Conservation (phyloP, 495 filamentous ascomycete genomes). For the Penicillium pancosmium region DNA sequence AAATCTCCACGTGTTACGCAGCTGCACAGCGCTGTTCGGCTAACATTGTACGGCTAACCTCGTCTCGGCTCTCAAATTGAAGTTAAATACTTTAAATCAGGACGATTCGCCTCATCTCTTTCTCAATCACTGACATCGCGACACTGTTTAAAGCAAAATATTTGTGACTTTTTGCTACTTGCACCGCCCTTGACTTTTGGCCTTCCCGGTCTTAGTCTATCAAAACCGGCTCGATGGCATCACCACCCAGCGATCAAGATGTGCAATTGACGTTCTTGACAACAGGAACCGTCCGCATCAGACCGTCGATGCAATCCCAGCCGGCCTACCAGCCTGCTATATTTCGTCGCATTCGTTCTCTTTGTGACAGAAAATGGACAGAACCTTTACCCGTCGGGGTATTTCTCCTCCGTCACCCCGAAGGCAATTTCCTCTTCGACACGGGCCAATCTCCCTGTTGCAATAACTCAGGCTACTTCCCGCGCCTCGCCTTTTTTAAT, state of each 20-base stretch:
- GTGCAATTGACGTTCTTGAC: conserved; percentile 24
- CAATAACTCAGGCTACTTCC: conserved; percentile 31
- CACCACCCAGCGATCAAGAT: background rate
- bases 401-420: conserved; percentile 34
- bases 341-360: conserved; percentile 29
- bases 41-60: no score
- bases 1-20: no score
- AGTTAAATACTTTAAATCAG: no score
- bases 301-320: conserved; percentile 30
- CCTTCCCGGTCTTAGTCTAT: background rate
- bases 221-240: conserved; percentile 1
- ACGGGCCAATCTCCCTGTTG: conserved; percentile 34
- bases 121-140: no score
- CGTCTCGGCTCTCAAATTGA: no score
- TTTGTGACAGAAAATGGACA: conserved; percentile 29
- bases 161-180: background rate
- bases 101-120: no score
- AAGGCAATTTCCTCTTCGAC: conserved; percentile 36
- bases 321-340: conserved; percentile 20
- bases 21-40: no score
- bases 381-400: conserved; percentile 29
- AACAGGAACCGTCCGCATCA: conserved; percentile 27
- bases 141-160: background rate
- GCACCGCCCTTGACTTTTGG: background rate
- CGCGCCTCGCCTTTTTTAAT: conserved; percentile 19